Conservation (phyloP, 306 rosid genomes). For the Luffa acutangula region DNA sequence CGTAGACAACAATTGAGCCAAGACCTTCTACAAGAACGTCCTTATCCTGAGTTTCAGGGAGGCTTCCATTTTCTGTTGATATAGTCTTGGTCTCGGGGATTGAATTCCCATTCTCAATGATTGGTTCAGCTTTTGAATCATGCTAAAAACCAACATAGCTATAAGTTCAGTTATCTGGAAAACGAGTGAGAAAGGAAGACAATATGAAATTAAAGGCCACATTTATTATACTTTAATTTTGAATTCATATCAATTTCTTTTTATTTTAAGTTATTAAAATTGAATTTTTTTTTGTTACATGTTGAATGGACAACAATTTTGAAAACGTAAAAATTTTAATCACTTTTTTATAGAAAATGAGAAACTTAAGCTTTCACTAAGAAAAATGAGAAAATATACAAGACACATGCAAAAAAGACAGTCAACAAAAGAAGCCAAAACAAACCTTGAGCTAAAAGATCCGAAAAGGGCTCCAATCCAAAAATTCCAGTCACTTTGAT, state of each 20-base stretch:
- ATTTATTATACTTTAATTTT: neutral
- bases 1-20: conserved; percentile 59
- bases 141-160: conserved; percentile 36
- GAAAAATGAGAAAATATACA: neutral
- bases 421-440: neutral
- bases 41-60: conserved; percentile 54
- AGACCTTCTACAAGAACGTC: conserved; percentile 67
- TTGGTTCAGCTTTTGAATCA: conserved; percentile 50
- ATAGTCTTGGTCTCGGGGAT: conserved; percentile 69
- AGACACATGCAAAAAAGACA: neutral
- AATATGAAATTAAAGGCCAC: neutral
- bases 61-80: conserved; percentile 56
- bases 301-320: neutral
- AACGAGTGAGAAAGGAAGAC: neutral
- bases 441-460: neutral
- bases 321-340: neutral
- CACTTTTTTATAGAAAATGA: neutral
- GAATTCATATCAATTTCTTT: neutral
- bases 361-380: neutral
- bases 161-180: neutral
- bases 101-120: conserved; percentile 57
- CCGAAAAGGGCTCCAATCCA: neutral
- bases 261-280: neutral
- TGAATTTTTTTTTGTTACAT: neutral
- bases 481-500: neutral